Conservation (phyloP, 345 rosid genomes). For the Eucalyptus pauciflora region DNA sequence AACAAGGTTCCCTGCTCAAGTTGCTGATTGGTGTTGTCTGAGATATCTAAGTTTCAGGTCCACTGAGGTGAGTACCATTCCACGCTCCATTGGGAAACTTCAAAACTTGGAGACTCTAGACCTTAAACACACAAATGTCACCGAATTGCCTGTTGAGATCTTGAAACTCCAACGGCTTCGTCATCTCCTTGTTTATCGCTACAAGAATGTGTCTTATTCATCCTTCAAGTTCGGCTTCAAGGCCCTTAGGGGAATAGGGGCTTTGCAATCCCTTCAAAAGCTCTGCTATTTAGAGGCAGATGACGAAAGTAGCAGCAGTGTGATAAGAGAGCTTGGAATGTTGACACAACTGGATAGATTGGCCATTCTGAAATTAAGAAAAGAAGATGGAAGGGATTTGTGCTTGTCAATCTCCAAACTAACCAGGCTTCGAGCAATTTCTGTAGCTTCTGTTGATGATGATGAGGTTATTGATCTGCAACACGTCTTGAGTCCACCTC, state of each 20-base stretch:
- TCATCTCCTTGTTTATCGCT: constrained; percentile 21
- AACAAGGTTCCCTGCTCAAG: constrained; percentile 12
- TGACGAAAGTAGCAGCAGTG: not conserved
- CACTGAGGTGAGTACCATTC: constrained; percentile 18
- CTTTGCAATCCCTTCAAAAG: not conserved
- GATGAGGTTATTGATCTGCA: constrained; percentile 20
- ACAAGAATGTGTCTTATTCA: constrained; percentile 4
- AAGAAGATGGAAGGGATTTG: constrained; percentile 17
- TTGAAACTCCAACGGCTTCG: constrained; percentile 20
- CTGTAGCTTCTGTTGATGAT: constrained; percentile 3
- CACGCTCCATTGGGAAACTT: constrained; percentile 18
- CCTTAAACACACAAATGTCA: constrained; percentile 22
- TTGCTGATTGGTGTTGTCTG: constrained; percentile 6
- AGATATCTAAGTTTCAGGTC: constrained; percentile 24
- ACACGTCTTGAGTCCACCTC: constrained; percentile 12
- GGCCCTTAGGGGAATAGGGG: constrained; percentile 6
- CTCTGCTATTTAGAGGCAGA: not conserved
- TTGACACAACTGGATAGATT: constrained; percentile 19
- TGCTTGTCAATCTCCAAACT: constrained; percentile 15
- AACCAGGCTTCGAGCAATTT: constrained; percentile 15
- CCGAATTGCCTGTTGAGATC: constrained; percentile 17
- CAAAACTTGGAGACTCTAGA: constrained; percentile 28
- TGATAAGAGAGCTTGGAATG: constrained; percentile 13
- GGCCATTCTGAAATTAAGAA: constrained; percentile 20
- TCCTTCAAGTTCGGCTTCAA: constrained; percentile 10